Base-by-base conservation (phyloP, 306 rosid genomes). In the Benincasa hispida region DNA sequence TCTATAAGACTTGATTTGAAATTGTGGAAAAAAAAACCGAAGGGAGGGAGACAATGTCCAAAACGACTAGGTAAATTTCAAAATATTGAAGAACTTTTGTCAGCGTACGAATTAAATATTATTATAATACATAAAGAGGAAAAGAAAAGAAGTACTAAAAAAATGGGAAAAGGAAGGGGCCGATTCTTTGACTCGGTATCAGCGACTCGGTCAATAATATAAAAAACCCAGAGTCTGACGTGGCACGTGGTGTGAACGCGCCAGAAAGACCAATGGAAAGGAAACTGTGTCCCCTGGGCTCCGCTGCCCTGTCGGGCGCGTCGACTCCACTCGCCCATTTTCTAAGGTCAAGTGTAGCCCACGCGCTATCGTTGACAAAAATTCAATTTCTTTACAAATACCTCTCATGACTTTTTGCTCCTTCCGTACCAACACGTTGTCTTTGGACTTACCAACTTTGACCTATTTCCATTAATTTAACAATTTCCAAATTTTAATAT, bases 381-480 rank as follows among this genome's bases (percentile, higher is more conserved):
- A 35, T 3, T 4, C 0, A 15, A 60, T 0, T 11, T 25, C 0
- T 21, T 32, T 10, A 21, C 25, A n/a, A 19, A 37, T 4, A 5
- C 2, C 34, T 13, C 8, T 6, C 35, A 42, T 12, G 73, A 39
- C 73, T 39, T 10, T 66, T 10, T 5, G 2, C 1, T 22, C 35
- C 35, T 0, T n/a, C 73, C 53, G 73, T 66, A 68, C 74, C 22
- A 3, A 12, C 73, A 66, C 51, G 55, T 4, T 72, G 76, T 50
- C 60, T 13, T 72, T 72, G 57, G 61, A 72, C 27, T 72, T 72
- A 6, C 34, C 19, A 72, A 72, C 60, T 27, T 72, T 48, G 76
- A 72, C 76, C 19, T 25, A 12, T 2, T 0, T 72, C 58, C 58
- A 9, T 12, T 47, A 45, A 8, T 42, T 69, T 69, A 48, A 25